Evolutionary conservation across 2,329 filamentous ascomycete genomes (phyloP).

Genomic region (Venturiaceae sp.): DNA sequence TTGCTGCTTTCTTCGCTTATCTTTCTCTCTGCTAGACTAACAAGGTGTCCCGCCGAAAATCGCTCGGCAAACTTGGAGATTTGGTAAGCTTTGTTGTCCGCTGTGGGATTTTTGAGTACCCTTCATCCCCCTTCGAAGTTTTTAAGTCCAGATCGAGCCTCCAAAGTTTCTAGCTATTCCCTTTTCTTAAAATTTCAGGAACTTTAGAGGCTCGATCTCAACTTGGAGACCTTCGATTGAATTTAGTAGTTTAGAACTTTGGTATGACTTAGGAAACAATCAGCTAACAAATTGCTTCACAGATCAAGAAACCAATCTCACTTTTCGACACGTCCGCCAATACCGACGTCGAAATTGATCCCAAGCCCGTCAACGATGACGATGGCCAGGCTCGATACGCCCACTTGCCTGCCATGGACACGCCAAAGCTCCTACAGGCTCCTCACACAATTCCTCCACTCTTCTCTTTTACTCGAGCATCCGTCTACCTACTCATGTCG

Average conservation of each 20-base stretch:
- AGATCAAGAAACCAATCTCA: constrained; percentile 40
- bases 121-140: too few species aligned
- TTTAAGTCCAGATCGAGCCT: too few species aligned
- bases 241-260: too few species aligned
- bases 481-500: constrained; percentile 55
- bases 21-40: neutral
- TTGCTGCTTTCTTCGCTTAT: constrained; percentile 9
- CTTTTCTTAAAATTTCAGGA: too few species aligned
- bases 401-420: constrained; percentile 41
- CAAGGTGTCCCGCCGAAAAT: neutral
- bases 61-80: neutral
- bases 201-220: too few species aligned
- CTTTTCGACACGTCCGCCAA: constrained; percentile 46
- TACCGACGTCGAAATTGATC: constrained; percentile 27
- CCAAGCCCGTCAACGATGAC: constrained; percentile 8
- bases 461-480: constrained; percentile 57
- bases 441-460: constrained; percentile 54
- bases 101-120: too few species aligned
- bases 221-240: too few species aligned
- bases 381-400: constrained; percentile 30
- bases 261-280: too few species aligned
- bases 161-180: too few species aligned
- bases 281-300: neutral
- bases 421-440: constrained; percentile 53
- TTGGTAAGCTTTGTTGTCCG: neutral